A percentile compares a stretch with the other conserved stretches of the same genome.
Conservation (phyloP, 2,329 filamentous ascomycete species). For the Fusarium beomiforme region DNA sequence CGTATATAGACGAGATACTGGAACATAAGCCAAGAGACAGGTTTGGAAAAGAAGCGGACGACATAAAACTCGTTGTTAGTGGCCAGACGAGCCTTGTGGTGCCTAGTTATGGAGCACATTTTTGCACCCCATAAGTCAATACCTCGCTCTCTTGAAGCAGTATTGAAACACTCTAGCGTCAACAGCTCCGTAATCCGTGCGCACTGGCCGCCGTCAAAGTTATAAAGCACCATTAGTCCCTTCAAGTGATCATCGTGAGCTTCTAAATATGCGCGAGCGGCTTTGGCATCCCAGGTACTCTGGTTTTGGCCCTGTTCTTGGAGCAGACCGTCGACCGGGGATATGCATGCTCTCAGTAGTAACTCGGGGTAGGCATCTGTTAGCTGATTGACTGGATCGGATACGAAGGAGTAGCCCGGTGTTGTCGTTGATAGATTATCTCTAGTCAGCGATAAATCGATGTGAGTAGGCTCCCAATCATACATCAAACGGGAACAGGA, state of each 20-base stretch:
- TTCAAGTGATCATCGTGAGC: not conserved
- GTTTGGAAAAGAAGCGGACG: constrained; percentile 4
- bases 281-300: not conserved
- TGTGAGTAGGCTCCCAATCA: not conserved
- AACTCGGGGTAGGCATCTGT: not conserved
- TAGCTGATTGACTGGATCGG: not conserved
- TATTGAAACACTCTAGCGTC: not conserved
- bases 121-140: not conserved
- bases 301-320: not conserved
- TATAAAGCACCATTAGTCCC: not conserved
- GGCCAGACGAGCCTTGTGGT: not conserved
- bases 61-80: constrained; percentile 2
- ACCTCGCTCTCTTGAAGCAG: not conserved
- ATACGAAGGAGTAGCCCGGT: not conserved
- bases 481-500: not conserved
- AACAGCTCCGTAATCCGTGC: not conserved
- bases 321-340: not conserved
- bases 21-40: not conserved
- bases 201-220: not conserved
- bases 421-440: not conserved
- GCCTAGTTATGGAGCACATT: not conserved
- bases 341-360: not conserved
- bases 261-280: not conserved
- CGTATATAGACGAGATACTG: constrained; percentile 8
- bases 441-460: not conserved